Evolutionary conservation across 768 basidiomycete genomes (phyloP).

Genomic region (Pholiota conissans): DNA sequence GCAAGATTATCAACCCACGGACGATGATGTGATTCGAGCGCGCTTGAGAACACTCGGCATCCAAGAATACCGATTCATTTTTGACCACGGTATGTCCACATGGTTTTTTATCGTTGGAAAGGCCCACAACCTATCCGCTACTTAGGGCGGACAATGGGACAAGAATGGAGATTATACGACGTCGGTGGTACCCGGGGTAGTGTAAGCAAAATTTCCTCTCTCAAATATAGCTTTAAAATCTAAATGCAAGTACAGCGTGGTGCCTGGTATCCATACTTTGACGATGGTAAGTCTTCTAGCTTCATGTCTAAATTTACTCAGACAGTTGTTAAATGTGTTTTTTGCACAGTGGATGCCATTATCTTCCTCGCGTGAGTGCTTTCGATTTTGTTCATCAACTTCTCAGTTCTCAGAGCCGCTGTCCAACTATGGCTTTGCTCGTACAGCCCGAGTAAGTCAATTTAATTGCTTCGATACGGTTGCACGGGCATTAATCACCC

Average conservation of each 20-base stretch:
- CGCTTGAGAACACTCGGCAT: slow-evolving; percentile 77
- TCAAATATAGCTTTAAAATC: not conserved
- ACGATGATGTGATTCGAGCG: slow-evolving; percentile 78
- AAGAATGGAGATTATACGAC: slow-evolving; percentile 81
- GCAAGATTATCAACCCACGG: slow-evolving; percentile 65
- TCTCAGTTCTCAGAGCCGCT: slow-evolving; percentile 6
- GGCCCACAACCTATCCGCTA: not conserved
- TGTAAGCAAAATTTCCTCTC: slow-evolving; percentile 39
- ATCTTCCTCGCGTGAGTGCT: slow-evolving; percentile 71
- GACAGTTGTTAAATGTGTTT: slow-evolving; percentile 7
- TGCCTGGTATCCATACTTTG: slow-evolving; percentile 82
- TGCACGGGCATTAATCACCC: not conserved
- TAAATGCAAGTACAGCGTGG: slow-evolving; percentile 44
- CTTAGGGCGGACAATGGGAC: slow-evolving; percentile 56
- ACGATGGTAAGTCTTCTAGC: slow-evolving; percentile 46
- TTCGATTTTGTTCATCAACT: slow-evolving; percentile 2
- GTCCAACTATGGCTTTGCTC: slow-evolving; percentile 2
- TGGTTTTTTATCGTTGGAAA: not conserved
- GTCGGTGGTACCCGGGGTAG: slow-evolving; percentile 74
- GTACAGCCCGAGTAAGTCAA: slow-evolving; percentile 40
- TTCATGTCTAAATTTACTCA: slow-evolving; percentile 2
- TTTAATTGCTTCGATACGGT: not conserved
- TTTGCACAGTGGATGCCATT: slow-evolving; percentile 62
- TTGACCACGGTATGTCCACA: slow-evolving; percentile 56
- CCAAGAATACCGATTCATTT: slow-evolving; percentile 68